Evolutionary conservation across 805 yeast species (phyloP).

Genomic region (Pichia kluyveri): DNA sequence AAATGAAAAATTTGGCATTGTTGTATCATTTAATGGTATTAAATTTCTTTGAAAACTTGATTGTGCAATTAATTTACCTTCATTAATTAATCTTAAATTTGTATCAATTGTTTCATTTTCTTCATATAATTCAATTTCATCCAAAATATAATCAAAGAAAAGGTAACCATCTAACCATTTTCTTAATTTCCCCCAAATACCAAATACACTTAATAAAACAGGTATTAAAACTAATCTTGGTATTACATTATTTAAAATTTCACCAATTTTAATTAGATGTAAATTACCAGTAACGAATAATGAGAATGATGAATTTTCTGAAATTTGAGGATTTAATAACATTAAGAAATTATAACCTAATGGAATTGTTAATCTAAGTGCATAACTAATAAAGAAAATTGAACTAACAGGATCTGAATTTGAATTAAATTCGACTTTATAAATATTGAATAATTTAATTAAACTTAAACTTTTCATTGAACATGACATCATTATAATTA

Average conservation of each 20-base stretch:
- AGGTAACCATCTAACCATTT: constrained; percentile 21
- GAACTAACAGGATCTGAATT: constrained; percentile 69
- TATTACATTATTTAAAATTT: constrained; percentile 60
- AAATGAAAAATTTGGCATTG: background rate
- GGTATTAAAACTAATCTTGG: constrained; percentile 74
- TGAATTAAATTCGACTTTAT: constrained; percentile 57
- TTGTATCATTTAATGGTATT: constrained; percentile 3
- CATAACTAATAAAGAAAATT: constrained; percentile 70
- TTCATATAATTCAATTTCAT: constrained; percentile 21
- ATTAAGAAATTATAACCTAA: constrained; percentile 71
- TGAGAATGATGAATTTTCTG: constrained; percentile 24
- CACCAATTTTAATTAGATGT: constrained; percentile 66
- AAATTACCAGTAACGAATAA: constrained; percentile 70
- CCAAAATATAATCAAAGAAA: constrained; percentile 24
- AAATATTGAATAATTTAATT: constrained; percentile 64
- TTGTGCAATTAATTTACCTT: constrained; percentile 22
- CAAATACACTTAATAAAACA: constrained; percentile 50
- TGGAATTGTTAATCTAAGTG: constrained; percentile 76
- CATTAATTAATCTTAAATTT: constrained; percentile 13
- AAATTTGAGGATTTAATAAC: constrained; percentile 32
- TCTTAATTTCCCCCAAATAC: constrained; percentile 57
- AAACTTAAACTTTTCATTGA: constrained; percentile 59
- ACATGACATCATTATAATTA: constrained; percentile 61
- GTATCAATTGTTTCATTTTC: background rate
- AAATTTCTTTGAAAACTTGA: constrained; percentile 6